Conservation (phyloP, 768 basidiomycete genomes). For the Kwoniella sp. region DNA sequence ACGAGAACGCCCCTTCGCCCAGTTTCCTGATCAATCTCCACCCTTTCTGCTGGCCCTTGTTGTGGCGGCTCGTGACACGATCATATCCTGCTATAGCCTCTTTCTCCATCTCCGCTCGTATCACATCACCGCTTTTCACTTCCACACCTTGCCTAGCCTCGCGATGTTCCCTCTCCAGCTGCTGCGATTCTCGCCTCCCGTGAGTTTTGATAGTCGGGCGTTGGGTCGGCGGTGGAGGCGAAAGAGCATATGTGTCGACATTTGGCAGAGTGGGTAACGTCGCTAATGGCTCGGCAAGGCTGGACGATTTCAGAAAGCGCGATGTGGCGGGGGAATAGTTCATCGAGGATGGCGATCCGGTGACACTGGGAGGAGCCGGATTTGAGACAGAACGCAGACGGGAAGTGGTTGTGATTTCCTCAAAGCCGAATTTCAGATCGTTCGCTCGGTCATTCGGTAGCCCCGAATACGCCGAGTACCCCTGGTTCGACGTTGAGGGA, state of each 20-base stretch:
- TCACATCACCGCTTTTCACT: slow-evolving; percentile 11
- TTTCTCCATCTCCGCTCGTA: slow-evolving; percentile 9
- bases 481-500: slow-evolving; percentile 16
- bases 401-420: slow-evolving; percentile 14
- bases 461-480: slow-evolving; percentile 1
- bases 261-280: slow-evolving; percentile 23
- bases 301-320: slow-evolving; percentile 6
- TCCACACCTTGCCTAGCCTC: slow-evolving; percentile 16
- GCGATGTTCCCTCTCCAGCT: slow-evolving; percentile 24
- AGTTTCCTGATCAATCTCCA: slow-evolving; percentile 46
- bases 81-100: neutral
- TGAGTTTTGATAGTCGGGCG: slow-evolving; percentile 8
- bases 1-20: slow-evolving; percentile 55
- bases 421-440: slow-evolving; percentile 14
- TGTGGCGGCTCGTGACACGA: neutral
- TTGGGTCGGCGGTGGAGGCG: slow-evolving; percentile 9
- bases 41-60: neutral
- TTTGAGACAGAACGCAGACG: slow-evolving; percentile 12
- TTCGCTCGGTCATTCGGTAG: neutral
- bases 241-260: slow-evolving; percentile 7
- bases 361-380: slow-evolving; percentile 1
- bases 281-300: slow-evolving; percentile 14
- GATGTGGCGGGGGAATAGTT: slow-evolving; percentile 14
- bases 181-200: slow-evolving; percentile 22
- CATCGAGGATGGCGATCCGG: neutral